Conservation (phyloP, 495 filamentous ascomycete genomes). For the Xylaria telfairii region DNA sequence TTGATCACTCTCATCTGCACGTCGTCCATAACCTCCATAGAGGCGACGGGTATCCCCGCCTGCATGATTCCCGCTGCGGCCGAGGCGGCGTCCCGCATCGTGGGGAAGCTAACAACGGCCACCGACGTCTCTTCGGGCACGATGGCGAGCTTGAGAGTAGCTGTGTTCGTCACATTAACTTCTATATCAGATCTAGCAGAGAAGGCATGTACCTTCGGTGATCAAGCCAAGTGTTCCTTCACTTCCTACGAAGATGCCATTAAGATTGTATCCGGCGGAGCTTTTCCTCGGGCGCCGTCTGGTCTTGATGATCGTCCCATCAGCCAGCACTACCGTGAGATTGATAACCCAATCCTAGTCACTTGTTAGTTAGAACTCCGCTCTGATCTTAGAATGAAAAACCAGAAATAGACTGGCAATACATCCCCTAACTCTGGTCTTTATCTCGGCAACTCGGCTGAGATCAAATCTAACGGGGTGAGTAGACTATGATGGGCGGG, state of each 20-base stretch:
- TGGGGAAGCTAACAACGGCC: constrained; percentile 77
- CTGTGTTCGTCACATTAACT: constrained; percentile 35
- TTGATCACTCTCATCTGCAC: constrained; percentile 84
- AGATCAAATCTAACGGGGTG: neutral
- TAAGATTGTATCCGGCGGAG: constrained; percentile 83
- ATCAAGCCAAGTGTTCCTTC: constrained; percentile 81
- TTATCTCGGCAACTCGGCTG: neutral
- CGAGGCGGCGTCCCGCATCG: constrained; percentile 72
- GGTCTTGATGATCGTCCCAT: constrained; percentile 81
- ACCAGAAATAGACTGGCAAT: neutral
- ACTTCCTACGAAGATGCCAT: constrained; percentile 75
- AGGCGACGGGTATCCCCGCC: constrained; percentile 74
- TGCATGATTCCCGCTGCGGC: constrained; percentile 74
- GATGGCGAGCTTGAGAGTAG: constrained; percentile 75
- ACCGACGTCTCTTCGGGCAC: constrained; percentile 75
- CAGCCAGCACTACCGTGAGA: constrained; percentile 78
- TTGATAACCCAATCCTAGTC: constrained; percentile 76
- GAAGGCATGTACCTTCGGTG: constrained; percentile 57
- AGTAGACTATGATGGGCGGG: neutral
- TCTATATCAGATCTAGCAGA: neutral
- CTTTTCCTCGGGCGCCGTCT: constrained; percentile 75
- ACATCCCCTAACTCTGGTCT: neutral
- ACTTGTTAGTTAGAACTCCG: neutral
- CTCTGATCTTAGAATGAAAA: neutral
- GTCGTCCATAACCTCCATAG: constrained; percentile 85